Conservation (phyloP, 441 rosid species). For the Brassica hybrid region DNA sequence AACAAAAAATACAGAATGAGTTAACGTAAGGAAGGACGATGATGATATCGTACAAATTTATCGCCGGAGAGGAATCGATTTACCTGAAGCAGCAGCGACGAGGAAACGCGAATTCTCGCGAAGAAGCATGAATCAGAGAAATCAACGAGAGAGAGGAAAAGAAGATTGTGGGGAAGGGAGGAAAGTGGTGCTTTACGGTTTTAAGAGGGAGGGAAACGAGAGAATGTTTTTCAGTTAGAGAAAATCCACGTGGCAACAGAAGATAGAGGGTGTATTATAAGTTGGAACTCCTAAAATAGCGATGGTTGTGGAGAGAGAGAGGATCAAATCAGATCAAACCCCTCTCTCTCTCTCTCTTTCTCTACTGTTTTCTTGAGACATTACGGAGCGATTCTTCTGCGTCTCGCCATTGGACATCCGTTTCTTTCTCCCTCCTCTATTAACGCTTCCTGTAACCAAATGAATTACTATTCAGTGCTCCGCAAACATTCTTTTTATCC, state of each 20-base stretch:
- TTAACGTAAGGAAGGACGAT: not conserved
- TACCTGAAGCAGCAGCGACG: conserved; percentile 39
- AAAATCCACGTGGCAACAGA: conserved; percentile 26
- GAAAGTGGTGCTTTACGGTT: conserved; percentile 18
- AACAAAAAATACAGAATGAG: conserved; percentile 11
- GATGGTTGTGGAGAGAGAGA: not conserved
- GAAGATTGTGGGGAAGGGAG: not conserved
- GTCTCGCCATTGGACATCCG: conserved; percentile 18
- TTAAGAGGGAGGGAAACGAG: conserved; percentile 37
- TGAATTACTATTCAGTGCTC: not conserved
- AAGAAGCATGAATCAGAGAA: conserved; percentile 30
- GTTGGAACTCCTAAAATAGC: conserved; percentile 6
- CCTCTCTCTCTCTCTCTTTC: not conserved
- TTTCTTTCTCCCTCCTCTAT: conserved; percentile 6
- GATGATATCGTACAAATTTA: not conserved
- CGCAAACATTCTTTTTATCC: not conserved
- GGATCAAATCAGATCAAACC: not conserved
- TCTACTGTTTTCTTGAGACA: not conserved
- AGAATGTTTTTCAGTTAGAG: conserved; percentile 35
- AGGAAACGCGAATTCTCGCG: conserved; percentile 16
- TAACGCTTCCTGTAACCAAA: not conserved
- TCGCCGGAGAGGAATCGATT: not conserved
- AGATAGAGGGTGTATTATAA: not conserved
- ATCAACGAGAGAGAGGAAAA: conserved; percentile 3
- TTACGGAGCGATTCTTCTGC: conserved; percentile 13